Conservation (phyloP, 768 basidiomycete species). For the Rhodotorula taiwanensis region DNA sequence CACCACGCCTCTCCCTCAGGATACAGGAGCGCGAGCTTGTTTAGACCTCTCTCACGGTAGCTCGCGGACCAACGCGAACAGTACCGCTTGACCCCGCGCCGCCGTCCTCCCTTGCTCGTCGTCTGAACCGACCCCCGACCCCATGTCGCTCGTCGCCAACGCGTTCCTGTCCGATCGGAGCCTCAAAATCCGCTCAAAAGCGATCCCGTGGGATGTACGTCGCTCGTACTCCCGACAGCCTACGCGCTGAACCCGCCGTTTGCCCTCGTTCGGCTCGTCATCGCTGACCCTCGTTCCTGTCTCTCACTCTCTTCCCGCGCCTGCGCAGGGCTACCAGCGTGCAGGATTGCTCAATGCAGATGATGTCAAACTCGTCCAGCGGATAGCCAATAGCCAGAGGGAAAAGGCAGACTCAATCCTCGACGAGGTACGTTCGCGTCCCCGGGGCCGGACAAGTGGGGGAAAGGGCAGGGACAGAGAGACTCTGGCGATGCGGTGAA, state of each 20-base stretch:
- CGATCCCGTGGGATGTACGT: conserved; percentile 91
- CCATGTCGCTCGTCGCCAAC: conserved; percentile 55
- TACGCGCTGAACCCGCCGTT: too few species aligned
- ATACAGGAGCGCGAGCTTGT: too few species aligned
- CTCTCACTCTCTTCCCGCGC: neutral
- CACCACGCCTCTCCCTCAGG: too few species aligned
- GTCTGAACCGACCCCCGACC: too few species aligned
- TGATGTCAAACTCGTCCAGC: conserved; percentile 80
- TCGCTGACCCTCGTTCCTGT: too few species aligned
- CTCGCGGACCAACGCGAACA: too few species aligned
- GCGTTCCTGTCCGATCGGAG: conserved; percentile 79
- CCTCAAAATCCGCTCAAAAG: conserved; percentile 78
- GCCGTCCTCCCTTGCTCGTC: too few species aligned
- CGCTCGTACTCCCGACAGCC: neutral
- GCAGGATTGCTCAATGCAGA: conserved; percentile 81
- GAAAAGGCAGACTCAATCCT: conserved; percentile 47
- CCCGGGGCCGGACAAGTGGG: neutral
- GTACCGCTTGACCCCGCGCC: too few species aligned
- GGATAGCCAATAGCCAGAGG: conserved; percentile 68
- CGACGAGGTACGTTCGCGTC: conserved; percentile 22
- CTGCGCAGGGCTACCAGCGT: conserved; percentile 78
- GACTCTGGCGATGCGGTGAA: neutral
- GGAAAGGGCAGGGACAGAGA: neutral
- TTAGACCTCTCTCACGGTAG: too few species aligned
- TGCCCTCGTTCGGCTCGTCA: too few species aligned